Evolutionary conservation across 306 rosid species (phyloP), one percentile per base, ranked within the genome.

Genomic region (Inga laurina): DNA sequence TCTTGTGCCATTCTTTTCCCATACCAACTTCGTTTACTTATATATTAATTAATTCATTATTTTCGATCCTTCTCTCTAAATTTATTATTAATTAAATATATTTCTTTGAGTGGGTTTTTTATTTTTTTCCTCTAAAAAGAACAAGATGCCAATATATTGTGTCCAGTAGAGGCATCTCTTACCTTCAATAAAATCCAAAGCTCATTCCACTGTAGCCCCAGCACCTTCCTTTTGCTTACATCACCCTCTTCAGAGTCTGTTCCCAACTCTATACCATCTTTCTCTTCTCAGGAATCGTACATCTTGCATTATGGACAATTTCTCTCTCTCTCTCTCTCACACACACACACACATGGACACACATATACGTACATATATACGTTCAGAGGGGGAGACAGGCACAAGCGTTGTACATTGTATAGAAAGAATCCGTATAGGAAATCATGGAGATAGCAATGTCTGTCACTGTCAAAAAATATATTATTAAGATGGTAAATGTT

Each of bases 181-280:
- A 83, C 68, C 83, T 84, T 85, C 82, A 82, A 86, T 68, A 91
- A 87, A 91, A 91, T 93, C 92, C 93, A 93, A 93, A 90, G 43
- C 81, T 82, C 88, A 84, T 85, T 90, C 76, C 89, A 85, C 87
- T 87, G 86, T 75, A 88, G 86, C 90, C 89, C 90, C 87, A 88
- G 85, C 83, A 81, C 84, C 82, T 82, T 84, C 86, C 85, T 83
- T 88, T 87, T 78, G 91, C 97, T 92, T 87, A 83, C 94, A 81
- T 92, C 97, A 90, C 85, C 2, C 2, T 71, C 71, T 51, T 85
- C 97, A 90, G 94, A 87, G 12, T 7, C 79, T 89, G 94, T 90
- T 93, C 86, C 89, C 86, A 82, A 83, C 83, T 79, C 83, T 75
- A 84, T 80, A 85, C 84, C 79, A 84, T 81, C 84, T 85, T 75